Evolutionary conservation across 2,329 filamentous ascomycete species (phyloP), one percentile per base, ranked within the genome.

Genomic region (Cordyceps cicadae): DNA sequence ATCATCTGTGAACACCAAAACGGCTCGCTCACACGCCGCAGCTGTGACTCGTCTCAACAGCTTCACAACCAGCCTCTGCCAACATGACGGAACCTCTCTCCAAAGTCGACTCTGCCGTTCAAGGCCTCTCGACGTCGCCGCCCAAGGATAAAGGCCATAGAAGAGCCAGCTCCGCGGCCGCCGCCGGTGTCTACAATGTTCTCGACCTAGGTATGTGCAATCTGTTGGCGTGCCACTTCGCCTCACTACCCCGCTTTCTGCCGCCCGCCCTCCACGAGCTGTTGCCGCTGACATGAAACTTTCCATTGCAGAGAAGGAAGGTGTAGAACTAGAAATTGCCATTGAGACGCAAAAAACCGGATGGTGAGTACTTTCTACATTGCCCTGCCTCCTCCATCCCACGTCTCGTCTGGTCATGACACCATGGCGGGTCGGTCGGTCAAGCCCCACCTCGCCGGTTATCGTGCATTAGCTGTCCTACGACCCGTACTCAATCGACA

Each of bases 81-180:
- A 72, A 59, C 68, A 76, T 75, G 73, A 69, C 72, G 64, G 74
- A 76, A 74, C 83, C 87, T 70, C 84, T 96, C 73, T 83, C 84
- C 77, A 96, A 95, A 81, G 86, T 96, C 79, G 92, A 97, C 77
- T 96, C 92, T 63, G 91, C 90, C 79, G 86, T 95, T 71, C 87
- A 91, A 72, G 90, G 90, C 75, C 76, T 92, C 69, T 83, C 85
- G 66, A 82, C 83, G 69, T 87, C 86, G 62, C 83, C 88, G 39
- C 79, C 82, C 62, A 83, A 87, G 72, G 87, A 91, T 73, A 84
- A 83, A 71, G 76, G 77, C 66, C 82, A 87, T 71, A 83, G 87
- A 68, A 85, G 91, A 76, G 79, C 81, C 64, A 92, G 90, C 74
- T 93, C 90, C 60, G 84, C 81, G 60, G 84, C 81, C 68, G 82